A percentile compares a stretch with the other conserved stretches of the same genome.
Evolutionary conservation across 2,329 filamentous ascomycete genomes (phyloP).

Genomic region (Kalaharituber pfeilii): DNA sequence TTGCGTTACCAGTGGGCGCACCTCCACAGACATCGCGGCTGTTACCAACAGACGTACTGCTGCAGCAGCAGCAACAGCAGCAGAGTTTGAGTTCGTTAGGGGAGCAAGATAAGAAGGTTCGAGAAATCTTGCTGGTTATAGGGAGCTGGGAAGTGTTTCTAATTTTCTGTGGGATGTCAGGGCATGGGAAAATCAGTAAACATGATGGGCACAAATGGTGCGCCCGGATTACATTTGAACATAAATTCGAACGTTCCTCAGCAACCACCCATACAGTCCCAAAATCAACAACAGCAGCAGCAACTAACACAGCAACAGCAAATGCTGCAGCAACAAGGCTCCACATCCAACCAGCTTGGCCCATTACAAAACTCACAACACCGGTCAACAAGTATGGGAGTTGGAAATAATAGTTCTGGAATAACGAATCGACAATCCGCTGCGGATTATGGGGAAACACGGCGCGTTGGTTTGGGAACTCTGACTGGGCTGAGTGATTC

Average conservation of each 20-base stretch:
- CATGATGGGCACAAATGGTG: slow-evolving; percentile 8
- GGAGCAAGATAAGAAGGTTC: slow-evolving; percentile 18
- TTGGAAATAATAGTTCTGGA: slow-evolving; percentile 9
- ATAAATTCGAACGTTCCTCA: slow-evolving; percentile 12
- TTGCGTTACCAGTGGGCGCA: slow-evolving; percentile 4
- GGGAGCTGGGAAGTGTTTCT: neutral
- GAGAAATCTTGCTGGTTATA: slow-evolving; percentile 1
- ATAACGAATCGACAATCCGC: slow-evolving; percentile 1
- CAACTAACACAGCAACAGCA: slow-evolving; percentile 11
- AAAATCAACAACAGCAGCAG: slow-evolving; percentile 15
- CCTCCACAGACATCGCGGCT: slow-evolving; percentile 6
- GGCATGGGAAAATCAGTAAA: neutral
- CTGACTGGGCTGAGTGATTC: slow-evolving; percentile 16
- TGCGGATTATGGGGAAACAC: neutral
- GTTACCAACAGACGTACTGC: slow-evolving; percentile 13
- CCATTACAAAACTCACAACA: slow-evolving; percentile 12
- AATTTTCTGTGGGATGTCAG: neutral
- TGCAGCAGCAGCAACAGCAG: slow-evolving; percentile 9
- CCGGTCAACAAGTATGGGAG: slow-evolving; percentile 8
- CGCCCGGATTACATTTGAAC: slow-evolving; percentile 13
- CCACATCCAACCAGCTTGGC: slow-evolving; percentile 3
- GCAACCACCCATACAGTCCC: slow-evolving; percentile 15
- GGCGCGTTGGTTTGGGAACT: neutral
- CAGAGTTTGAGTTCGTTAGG: slow-evolving; percentile 5
- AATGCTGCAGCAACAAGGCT: slow-evolving; percentile 10